Evolutionary conservation across 495 filamentous ascomycete species (phyloP).

Genomic region (Pyrenopolyporus hunteri): DNA sequence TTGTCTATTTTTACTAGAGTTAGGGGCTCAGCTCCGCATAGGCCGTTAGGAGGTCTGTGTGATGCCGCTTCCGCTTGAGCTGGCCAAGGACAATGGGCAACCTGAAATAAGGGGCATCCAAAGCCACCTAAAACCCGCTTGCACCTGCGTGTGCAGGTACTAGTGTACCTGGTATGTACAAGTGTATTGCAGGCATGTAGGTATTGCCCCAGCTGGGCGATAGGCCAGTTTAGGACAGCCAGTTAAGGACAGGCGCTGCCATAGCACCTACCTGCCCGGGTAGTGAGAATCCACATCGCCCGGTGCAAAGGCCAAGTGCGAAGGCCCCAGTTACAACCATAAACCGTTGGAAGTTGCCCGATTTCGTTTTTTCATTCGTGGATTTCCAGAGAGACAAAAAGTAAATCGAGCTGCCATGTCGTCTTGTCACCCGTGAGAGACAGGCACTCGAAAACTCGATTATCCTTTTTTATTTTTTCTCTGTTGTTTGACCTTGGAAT

Average conservation of each 20-base stretch:
- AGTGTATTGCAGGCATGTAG: too few species aligned
- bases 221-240: constrained; percentile 2
- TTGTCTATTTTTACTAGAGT: constrained; percentile 23
- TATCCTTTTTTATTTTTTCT: too few species aligned
- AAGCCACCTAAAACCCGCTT: constrained; percentile 31
- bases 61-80: too few species aligned
- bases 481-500: constrained; percentile 1
- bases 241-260: too few species aligned
- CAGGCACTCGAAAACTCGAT: constrained; percentile 4
- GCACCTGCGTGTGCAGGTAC: neutral
- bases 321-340: neutral
- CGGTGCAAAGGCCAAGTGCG: too few species aligned
- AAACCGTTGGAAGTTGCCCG: neutral
- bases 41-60: constrained; percentile 12
- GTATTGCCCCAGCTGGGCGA: constrained; percentile 15
- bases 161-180: too few species aligned
- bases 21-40: constrained; percentile 13
- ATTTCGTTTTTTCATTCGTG: constrained; percentile 23
- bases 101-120: constrained; percentile 35
- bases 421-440: constrained; percentile 2
- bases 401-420: constrained; percentile 8
- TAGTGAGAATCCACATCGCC: too few species aligned
- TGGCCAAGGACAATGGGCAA: constrained; percentile 5
- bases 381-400: constrained; percentile 18
- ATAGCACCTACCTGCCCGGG: too few species aligned